Evolutionary conservation across 2,329 filamentous ascomycete genomes (phyloP), one percentile per base, ranked within the genome.

Genomic region (Neofusicoccum kwambonambiense): DNA sequence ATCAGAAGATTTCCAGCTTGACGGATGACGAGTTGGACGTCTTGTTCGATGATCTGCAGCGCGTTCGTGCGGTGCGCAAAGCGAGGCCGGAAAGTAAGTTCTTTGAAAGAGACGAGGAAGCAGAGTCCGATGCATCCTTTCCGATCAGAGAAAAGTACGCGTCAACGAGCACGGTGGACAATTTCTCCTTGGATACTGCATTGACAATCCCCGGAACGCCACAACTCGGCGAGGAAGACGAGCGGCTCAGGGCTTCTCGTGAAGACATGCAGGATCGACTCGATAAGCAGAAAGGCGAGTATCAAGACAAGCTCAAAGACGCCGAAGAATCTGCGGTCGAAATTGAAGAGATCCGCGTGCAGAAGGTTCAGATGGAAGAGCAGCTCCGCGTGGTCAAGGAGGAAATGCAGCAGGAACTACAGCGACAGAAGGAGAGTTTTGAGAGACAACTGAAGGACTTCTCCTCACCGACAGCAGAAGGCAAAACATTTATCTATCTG

Each of bases 121-220:
- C 89, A 62, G 95, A 99, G 69, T 97, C 94, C 0, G 87, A 90
- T 54, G 90, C 89, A 34, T 97, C 94, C 0, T 97, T 93, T 73
- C 90, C 92, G 1, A 83, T 93, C 35, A 86, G 95, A 60, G 95
- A 99, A 71, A 98, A 98, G 74, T 98, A 98, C 77, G 87, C 97
- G 81, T 97, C 93, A 2, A 95, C 90, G 64, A 94, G 94, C 1
- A 97, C 94, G 0, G 84, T 98, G 62, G 95, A 99, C 78, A 97
- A 96, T 74, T 95, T 97, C 72, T 98, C 94, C 1, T 83, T 99
- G 15, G 95, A 99, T 75, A 99, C 95, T 1, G 90, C 89, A 12
- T 83, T 99, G 58, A 99, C 95, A 0, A 93, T 97, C 84, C 95
- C 95, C 1, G 96, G 93, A 0, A 98, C 94, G 0, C 95, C 95